phyloP scores from a whole-genome alignment of 257 asterid genomes.

The Fraxinus quadrangulata region DNA sequence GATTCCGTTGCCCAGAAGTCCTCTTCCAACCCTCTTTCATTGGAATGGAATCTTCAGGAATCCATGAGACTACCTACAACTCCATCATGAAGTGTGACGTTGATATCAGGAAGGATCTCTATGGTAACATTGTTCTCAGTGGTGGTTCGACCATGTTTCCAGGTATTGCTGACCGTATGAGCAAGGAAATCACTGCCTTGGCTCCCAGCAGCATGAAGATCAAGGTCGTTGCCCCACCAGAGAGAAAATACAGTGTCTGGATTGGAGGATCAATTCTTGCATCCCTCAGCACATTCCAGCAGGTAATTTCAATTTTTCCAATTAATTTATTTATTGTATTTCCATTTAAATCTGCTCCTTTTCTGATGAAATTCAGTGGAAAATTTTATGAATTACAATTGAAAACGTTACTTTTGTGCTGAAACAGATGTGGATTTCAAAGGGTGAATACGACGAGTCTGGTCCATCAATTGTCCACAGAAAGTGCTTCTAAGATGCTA shows the following conservation, averaged over 20 bases:
- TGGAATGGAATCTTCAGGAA: conserved; percentile 58
- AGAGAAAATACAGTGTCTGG: conserved; percentile 60
- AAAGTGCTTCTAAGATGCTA: conserved; percentile 48
- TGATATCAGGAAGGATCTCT: conserved; percentile 56
- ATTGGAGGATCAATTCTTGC: conserved; percentile 59
- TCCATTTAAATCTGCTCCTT: neutral
- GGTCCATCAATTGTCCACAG: conserved; percentile 60
- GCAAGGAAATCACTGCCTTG: conserved; percentile 54
- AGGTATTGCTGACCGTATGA: conserved; percentile 58
- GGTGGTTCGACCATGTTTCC: conserved; percentile 60
- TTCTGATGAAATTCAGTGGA: neutral
- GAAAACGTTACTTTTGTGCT: neutral
- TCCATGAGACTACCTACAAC: conserved; percentile 54
- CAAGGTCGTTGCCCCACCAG: conserved; percentile 59
- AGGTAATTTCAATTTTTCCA: conserved; percentile 24
- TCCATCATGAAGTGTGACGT: conserved; percentile 58
- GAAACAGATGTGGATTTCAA: conserved; percentile 54
- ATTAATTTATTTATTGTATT: neutral
- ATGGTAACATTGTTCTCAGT: conserved; percentile 55
- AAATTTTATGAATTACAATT: neutral
- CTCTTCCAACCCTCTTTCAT: conserved; percentile 53
- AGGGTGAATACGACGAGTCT: conserved; percentile 51
- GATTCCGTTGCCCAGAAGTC: conserved; percentile 57
- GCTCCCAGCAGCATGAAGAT: conserved; percentile 61
- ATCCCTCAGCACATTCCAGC: conserved; percentile 57